Percentiles rank a stretch among this genome's conserved stretches.
phyloP scores from a whole-genome alignment of 148 eudicot species.

The Rhododendron simsii region DNA sequence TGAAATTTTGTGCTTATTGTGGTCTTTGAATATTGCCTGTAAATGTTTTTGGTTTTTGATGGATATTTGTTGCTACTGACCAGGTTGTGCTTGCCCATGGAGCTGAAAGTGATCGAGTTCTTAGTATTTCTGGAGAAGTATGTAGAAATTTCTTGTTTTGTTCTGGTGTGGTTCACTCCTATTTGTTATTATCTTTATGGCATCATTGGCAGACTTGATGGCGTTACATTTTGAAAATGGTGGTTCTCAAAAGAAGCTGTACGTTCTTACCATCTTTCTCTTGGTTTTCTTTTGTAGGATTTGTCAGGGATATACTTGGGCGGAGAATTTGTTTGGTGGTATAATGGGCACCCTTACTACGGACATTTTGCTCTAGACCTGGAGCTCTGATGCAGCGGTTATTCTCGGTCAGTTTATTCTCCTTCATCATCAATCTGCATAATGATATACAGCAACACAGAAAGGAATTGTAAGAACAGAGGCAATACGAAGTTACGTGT shows the following conservation, averaged over 20 bases:
- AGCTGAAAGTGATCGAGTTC: conserved; percentile 87
- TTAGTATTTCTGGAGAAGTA: conserved; percentile 90
- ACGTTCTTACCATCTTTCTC: background rate
- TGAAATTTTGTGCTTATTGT: background rate
- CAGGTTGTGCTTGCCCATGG: conserved; percentile 97
- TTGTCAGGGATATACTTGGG: conserved; percentile 69
- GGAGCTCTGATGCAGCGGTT: conserved; percentile 28
- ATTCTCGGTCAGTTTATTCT: conserved; percentile 78
- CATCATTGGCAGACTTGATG: background rate
- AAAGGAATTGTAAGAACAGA: background rate
- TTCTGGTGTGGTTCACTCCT: background rate
- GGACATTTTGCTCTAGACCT: conserved; percentile 24
- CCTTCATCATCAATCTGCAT: background rate
- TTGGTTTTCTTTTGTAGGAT: conserved; percentile 31
- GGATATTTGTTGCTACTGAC: conserved; percentile 9
- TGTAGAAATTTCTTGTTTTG: conserved; percentile 2
- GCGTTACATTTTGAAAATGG: background rate
- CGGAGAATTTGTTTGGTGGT: conserved; percentile 98
- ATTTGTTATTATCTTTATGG: background rate
- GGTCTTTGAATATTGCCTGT: background rate
- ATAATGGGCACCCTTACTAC: conserved; percentile 91
- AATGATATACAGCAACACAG: background rate
- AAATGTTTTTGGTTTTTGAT: background rate
- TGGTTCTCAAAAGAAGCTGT: background rate
- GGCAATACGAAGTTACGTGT: background rate